Base-by-base conservation (phyloP, 257 asterid genomes). In the Mentha longifolia region DNA sequence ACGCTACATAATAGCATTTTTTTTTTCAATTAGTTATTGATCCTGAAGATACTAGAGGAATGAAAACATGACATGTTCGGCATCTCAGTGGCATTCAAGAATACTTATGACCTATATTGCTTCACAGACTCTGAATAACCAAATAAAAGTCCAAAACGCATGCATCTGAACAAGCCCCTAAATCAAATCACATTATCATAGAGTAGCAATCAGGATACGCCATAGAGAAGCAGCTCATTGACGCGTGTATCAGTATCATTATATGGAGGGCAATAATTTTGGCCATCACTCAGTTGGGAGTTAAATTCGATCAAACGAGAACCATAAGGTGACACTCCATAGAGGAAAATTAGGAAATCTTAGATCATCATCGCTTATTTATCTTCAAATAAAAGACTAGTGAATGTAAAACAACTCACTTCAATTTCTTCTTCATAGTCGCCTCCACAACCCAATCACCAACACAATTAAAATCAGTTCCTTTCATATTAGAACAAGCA, bases 391-490 rank as follows among this genome's bases (percentile, higher is more conserved):
- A 55, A 28, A 45, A n/a, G n/a, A n/a, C n/a, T n/a, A n/a, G n/a
- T n/a, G n/a, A 61, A 66, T 12, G 68, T 66, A 68, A 73, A 75
- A 62, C 33, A n/a, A 67, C 98, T 86, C 84, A 95, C 99, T 92
- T 95, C 69, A 92, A 85, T 85, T 90, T 95, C 88, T 95, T 95
- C 86, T 90, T 91, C 89, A 88, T 72, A 54, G 99, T 95, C 54
- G 98, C 95, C 76, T 95, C 99, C 74, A 95, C 99, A 67, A 92
- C 97, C 99, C 99, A 92, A 69, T 95, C 99, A 76, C 99, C 99
- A 69, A 95, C 79, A 83, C 98, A 92, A 72, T 95, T 89, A 71
- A 95, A 65, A 83, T 95, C 99, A 63, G 99, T 92, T 67, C 91
- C 99, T n/a, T n/a, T n/a, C n/a, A n/a, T n/a, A n/a, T n/a, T n/a